Evolutionary conservation across 345 rosid genomes (phyloP).

Genomic region (Rhodomyrtus tomentosa): DNA sequence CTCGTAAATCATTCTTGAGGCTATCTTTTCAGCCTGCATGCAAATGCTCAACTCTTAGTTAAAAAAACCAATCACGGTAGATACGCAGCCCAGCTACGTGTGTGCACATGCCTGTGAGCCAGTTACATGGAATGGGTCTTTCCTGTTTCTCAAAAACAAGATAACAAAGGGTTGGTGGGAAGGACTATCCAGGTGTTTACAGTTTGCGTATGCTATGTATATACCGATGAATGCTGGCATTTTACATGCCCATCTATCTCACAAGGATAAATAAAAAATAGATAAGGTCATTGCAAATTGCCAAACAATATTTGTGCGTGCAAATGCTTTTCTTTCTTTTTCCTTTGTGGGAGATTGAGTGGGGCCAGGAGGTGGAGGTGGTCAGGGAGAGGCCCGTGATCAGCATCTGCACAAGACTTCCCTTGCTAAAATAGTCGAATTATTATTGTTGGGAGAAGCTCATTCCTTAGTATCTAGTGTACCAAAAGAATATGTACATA

Average conservation of each 20-base stretch:
- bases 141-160: neutral
- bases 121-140: neutral
- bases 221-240: neutral
- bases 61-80: neutral
- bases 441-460: neutral
- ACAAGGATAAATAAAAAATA: neutral
- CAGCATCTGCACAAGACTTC: neutral
- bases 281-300: neutral
- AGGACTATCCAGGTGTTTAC: neutral
- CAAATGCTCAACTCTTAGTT: neutral
- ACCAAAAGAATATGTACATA: neutral
- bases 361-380: neutral
- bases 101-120: neutral
- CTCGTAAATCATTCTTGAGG: slow-evolving; percentile 90
- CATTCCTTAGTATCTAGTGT: neutral
- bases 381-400: neutral
- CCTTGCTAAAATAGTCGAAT: neutral
- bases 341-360: neutral
- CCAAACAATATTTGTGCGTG: neutral
- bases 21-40: slow-evolving; percentile 92
- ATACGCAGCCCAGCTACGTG: neutral
- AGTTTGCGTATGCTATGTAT: neutral
- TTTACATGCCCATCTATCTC: neutral
- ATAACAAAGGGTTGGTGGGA: neutral
- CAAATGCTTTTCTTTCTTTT: neutral